A percentile compares a stretch with the other conserved stretches of the same genome.
Evolutionary conservation across 805 yeast genomes (phyloP).

Genomic region (Nadsonia fulvescens): DNA sequence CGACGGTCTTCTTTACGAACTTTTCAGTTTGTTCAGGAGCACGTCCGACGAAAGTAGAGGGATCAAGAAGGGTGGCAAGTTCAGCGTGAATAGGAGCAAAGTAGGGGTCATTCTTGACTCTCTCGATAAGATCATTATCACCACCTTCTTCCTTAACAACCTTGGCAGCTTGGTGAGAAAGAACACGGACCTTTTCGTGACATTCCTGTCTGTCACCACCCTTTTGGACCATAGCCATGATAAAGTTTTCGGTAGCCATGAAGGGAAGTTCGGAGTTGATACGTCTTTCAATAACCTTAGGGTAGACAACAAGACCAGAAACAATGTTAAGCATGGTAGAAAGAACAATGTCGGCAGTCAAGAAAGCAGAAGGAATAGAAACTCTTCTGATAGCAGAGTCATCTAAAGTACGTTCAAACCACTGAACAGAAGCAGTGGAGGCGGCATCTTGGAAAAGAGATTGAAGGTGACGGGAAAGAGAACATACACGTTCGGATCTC

Average conservation of each 20-base stretch:
- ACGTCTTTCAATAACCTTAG: slow-evolving; percentile 95
- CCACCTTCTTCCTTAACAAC: slow-evolving; percentile 98
- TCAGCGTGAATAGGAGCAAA: slow-evolving; percentile 81
- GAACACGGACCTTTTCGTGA: slow-evolving; percentile 91
- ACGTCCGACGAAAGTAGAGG: slow-evolving; percentile 90
- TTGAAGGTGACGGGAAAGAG: slow-evolving; percentile 91
- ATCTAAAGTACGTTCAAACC: slow-evolving; percentile 98
- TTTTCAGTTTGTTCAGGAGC: slow-evolving; percentile 97
- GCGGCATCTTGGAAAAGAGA: slow-evolving; percentile 83
- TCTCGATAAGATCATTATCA: slow-evolving; percentile 87
- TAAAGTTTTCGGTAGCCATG: slow-evolving; percentile 98
- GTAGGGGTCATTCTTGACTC: slow-evolving; percentile 59
- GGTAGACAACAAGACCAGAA: slow-evolving; percentile 92
- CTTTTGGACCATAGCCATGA: slow-evolving; percentile 98
- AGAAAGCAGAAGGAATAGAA: slow-evolving; percentile 87
- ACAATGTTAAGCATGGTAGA: slow-evolving; percentile 83
- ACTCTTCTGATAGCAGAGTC: slow-evolving; percentile 97
- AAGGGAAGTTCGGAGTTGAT: slow-evolving; percentile 88
- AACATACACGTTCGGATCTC: slow-evolving; percentile 98
- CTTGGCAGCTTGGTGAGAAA: slow-evolving; percentile 92
- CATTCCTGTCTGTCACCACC: slow-evolving; percentile 98
- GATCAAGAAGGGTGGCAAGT: slow-evolving; percentile 67
- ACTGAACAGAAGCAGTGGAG: slow-evolving; percentile 93
- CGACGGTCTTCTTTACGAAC: slow-evolving; percentile 72
- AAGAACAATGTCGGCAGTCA: slow-evolving; percentile 85